Evolutionary conservation across 1,284 basidiomycete genomes (phyloP).

Genomic region (Ustilago bromivora): DNA sequence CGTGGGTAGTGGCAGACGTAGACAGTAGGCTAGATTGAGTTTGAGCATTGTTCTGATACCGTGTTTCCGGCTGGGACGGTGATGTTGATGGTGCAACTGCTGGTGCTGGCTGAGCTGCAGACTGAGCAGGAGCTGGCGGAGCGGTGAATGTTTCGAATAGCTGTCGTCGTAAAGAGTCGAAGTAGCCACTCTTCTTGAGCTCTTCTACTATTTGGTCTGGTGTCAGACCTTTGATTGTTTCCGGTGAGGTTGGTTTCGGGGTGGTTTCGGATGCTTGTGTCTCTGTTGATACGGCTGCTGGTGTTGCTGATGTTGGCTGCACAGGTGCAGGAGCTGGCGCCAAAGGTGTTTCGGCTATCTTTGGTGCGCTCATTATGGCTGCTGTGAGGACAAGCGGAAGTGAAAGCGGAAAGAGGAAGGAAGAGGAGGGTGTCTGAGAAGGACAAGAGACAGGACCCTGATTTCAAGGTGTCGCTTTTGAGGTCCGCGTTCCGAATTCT

Average conservation of each 20-base stretch:
- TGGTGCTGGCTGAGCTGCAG: background rate
- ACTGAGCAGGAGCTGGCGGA: background rate
- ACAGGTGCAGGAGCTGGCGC: background rate
- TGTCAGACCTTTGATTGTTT: slow-evolving; percentile 22
- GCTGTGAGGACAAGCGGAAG: background rate
- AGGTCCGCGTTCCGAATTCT: slow-evolving; percentile 20
- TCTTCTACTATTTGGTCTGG: slow-evolving; percentile 39
- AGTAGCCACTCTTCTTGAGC: slow-evolving; percentile 35
- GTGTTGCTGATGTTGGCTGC: background rate
- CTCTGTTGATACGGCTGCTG: background rate
- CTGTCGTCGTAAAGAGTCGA: slow-evolving; percentile 35
- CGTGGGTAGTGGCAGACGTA: background rate
- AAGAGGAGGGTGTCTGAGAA: background rate
- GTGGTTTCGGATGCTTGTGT: background rate
- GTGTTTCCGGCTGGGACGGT: background rate
- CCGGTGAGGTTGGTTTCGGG: background rate
- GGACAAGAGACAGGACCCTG: slow-evolving; percentile 14
- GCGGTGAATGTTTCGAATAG: slow-evolving; percentile 34
- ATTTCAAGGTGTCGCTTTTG: background rate
- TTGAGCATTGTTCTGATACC: background rate
- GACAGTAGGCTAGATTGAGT: background rate
- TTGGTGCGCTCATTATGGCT: background rate
- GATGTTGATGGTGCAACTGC: background rate
- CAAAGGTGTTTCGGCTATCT: background rate
- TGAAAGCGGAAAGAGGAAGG: background rate